phyloP scores from a whole-genome alignment of 2,329 filamentous ascomycete species.

The Eutypella sp. region DNA sequence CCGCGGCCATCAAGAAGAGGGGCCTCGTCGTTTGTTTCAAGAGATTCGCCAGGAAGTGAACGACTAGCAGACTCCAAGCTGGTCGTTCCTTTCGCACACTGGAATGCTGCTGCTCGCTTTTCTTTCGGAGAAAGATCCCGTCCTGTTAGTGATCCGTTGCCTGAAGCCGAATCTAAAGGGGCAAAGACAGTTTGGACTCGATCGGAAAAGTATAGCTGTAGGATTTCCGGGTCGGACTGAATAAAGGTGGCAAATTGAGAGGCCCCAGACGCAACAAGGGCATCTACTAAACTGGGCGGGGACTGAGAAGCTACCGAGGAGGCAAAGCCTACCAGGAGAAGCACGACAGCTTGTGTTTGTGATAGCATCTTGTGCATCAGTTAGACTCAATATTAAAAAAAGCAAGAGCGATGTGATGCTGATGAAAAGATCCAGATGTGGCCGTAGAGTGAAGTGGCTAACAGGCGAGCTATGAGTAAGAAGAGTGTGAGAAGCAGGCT shows the following conservation, averaged over 20 bases:
- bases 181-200: constrained; percentile 20
- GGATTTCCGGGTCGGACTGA: constrained; percentile 10
- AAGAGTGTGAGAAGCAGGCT: too few relatives aligned
- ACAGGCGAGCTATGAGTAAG: too few relatives aligned
- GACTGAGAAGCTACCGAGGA: background rate
- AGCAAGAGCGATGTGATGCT: too few relatives aligned
- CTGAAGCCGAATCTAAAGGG: constrained; percentile 11
- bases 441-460: too few relatives aligned
- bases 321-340: constrained; percentile 4
- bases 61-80: constrained; percentile 3
- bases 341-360: background rate
- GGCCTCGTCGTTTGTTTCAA: constrained; percentile 7
- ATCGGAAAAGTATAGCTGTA: constrained; percentile 13
- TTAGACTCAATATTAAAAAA: too few relatives aligned
- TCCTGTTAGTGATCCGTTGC: background rate
- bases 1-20: constrained; percentile 1
- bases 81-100: constrained; percentile 2
- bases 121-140: constrained; percentile 1
- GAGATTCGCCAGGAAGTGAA: background rate
- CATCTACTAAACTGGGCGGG: constrained; percentile 9
- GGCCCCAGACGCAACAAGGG: constrained; percentile 15
- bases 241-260: constrained; percentile 18
- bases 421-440: too few relatives aligned
- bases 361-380: too few relatives aligned
- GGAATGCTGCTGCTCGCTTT: background rate